Base-by-base conservation (phyloP, 176 grass and related monocot genomes). In the Pontederia paniculata region DNA sequence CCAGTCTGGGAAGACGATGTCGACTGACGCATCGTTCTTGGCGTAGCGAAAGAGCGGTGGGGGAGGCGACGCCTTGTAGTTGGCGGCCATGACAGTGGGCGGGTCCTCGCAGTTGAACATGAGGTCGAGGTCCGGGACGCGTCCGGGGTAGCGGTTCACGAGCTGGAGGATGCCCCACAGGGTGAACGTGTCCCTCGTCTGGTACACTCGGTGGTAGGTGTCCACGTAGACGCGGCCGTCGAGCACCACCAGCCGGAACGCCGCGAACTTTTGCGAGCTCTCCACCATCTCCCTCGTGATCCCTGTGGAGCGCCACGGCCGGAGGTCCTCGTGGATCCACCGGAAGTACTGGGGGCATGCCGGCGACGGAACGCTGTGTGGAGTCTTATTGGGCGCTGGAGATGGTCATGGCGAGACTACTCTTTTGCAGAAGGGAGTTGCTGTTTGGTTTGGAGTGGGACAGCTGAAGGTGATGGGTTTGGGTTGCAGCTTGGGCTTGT, bases 1-100 rank as follows among this genome's bases (percentile, higher is more conserved):
- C 82, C 88, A 91, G 75, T 91, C 88, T 0, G 88, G 88, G 68
- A 86, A 91, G 19, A 91, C 67, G 54, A 91, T 51, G 46, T 91
- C 88, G 2, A 86, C 19, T 5, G 82, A 74, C 21, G 49, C 1
- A 31, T 51, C 46, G 50, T 86, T 82, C 69, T 91, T 91, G 72
- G 78, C 82, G 80, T 91, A 91, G 0, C 82, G 88, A 77, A 90
- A 85, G 14, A 90, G 37, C 25, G 78, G 84, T 42, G 74, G 78
- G 28, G 81, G 52, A 7, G 52, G 43, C 13, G 76, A 51, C 0
- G 10, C 25, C 17, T 10, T 4, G 73, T 57, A 74, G 14, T 60
- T 16, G 4, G 41, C 48, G 5, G 54, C 42, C 23, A n/a, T 54
- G 48, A 90, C 18, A 44, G 45, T 45, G 3, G 81, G 80, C 48